Evolutionary conservation across 2,329 filamentous ascomycete species (phyloP), one percentile per base, ranked within the genome.

Genomic region (Lecanicillium sp.): DNA sequence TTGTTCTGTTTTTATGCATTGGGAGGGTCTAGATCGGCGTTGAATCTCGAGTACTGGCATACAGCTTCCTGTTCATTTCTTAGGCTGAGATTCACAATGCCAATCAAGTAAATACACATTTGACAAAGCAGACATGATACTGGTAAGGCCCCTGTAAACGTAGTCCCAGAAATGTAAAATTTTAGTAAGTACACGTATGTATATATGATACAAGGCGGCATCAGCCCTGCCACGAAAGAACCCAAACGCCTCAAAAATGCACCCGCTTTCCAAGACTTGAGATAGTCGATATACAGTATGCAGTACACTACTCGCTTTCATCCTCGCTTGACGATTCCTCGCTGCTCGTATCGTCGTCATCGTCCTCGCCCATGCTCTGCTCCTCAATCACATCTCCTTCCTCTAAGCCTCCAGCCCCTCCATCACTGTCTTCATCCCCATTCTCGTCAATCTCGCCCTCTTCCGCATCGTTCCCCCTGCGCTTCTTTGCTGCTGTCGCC

Each of bases 261-360:
- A 24, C 23, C 7, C 20, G 36, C 26, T 40, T 33, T 19, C 7
- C 27, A 39, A 30, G 3, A 5, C 27, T 7, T 8, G 5, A 8
- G 9, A n/a, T n/a, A n/a, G n/a, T n/a, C n/a, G n/a, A n/a, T n/a
- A n/a, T n/a, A 29, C 26, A 7, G 7, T 12, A 33, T 33, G 9
- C 30, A 15, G n/a, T 15, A 23, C 23, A 24, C 14, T 24, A n/a
- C 7, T 49, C 46, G 15, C 26, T 19, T 4, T 39, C 46, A 7
- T 32, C 54, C 4, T 63, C 63, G 20, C 58, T 58, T 41, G 69
- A 67, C n/a, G 66, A 63, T 14, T 66, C 68, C 2, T 70, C 73
- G 41, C 70, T 74, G 45, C 15, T 64, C 56, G 10, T 64, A 59
- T 60, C 61, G 1, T 55, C 61, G 1, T 56, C 56, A 11, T 59